Evolutionary conservation across 805 yeast genomes (phyloP).

Genomic region (Alloascoidea hylecoeti): DNA sequence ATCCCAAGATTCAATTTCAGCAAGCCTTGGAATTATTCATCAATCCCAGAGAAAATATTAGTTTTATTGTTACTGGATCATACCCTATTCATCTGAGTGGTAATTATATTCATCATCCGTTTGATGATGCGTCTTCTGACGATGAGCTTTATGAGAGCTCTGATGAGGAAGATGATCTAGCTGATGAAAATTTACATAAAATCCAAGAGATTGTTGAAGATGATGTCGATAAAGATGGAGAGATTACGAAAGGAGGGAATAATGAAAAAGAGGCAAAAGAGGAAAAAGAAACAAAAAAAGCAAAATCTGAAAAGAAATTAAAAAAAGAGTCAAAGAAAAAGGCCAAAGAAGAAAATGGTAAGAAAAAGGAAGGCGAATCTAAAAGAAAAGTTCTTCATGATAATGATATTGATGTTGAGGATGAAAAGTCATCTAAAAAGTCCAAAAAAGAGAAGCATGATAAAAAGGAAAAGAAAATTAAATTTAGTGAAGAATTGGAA

Average conservation of each 20-base stretch:
- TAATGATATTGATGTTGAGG: neutral
- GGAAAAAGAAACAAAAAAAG: conserved; percentile 31
- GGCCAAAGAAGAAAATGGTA: conserved; percentile 18
- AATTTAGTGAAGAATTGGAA: conserved; percentile 82
- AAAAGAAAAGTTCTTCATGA: conserved; percentile 6
- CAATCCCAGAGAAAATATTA: conserved; percentile 86
- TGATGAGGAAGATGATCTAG: conserved; percentile 30
- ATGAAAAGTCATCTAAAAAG: conserved; percentile 3
- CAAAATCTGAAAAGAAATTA: conserved; percentile 10
- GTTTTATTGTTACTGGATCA: conserved; percentile 91
- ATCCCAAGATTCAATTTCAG: conserved; percentile 71
- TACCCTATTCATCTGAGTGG: conserved; percentile 88
- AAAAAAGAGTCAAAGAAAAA: conserved; percentile 18
- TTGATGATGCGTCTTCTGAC: conserved; percentile 49
- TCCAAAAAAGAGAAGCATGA: conserved; percentile 8
- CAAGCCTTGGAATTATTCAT: conserved; percentile 85
- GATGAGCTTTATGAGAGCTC: conserved; percentile 31
- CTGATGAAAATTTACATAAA: conserved; percentile 34
- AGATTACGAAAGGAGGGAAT: conserved; percentile 55
- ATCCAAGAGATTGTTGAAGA: conserved; percentile 27
- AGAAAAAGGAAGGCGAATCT: conserved; percentile 18
- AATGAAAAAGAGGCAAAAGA: conserved; percentile 63
- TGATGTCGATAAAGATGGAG: conserved; percentile 51
- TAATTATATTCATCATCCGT: conserved; percentile 94
- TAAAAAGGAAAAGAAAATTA: conserved; percentile 58